phyloP scores from a whole-genome alignment of 2,329 filamentous ascomycete species.

The Cyanodermella asteris region DNA sequence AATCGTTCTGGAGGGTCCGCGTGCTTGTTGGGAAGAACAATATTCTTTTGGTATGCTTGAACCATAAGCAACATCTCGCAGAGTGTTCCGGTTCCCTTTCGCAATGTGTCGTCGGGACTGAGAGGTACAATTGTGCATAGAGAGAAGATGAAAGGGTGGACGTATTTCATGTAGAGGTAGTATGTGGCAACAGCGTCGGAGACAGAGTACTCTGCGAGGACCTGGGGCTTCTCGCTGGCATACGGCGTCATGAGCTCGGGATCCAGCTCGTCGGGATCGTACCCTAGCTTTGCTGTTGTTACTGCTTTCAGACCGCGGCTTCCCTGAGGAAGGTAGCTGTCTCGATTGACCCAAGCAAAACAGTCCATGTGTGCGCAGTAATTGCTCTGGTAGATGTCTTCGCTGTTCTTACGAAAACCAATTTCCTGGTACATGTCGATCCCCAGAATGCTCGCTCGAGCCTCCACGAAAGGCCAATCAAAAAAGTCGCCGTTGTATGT shows the following conservation, averaged over 20 bases:
- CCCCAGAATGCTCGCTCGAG: conserved; percentile 74
- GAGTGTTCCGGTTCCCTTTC: conserved; percentile 94
- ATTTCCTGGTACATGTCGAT: conserved; percentile 99
- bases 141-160: conserved; percentile 99
- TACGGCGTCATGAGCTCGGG: conserved; percentile 89
- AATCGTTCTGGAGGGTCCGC: conserved; percentile 77
- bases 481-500: conserved; percentile 99
- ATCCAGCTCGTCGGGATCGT: conserved; percentile 93
- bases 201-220: conserved; percentile 89
- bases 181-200: conserved; percentile 98
- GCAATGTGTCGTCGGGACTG: conserved; percentile 73
- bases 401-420: conserved; percentile 81
- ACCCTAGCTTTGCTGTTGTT: conserved; percentile 91
- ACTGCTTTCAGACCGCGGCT: conserved; percentile 94
- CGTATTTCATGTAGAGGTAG: conserved; percentile 99
- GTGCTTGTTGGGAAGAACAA: conserved; percentile 91
- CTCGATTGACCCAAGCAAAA: conserved; percentile 96
- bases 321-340: conserved; percentile 91
- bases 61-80: conserved; percentile 99
- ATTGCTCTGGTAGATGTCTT: conserved; percentile 90
- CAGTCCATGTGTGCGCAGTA: conserved; percentile 98
- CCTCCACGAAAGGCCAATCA: conserved; percentile 98
- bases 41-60: conserved; percentile 78
- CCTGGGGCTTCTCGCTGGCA: conserved; percentile 76
- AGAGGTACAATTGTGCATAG: conserved; percentile 90